Conservation (phyloP, 208 protist genomes). For the Leishmania amazonensis region DNA sequence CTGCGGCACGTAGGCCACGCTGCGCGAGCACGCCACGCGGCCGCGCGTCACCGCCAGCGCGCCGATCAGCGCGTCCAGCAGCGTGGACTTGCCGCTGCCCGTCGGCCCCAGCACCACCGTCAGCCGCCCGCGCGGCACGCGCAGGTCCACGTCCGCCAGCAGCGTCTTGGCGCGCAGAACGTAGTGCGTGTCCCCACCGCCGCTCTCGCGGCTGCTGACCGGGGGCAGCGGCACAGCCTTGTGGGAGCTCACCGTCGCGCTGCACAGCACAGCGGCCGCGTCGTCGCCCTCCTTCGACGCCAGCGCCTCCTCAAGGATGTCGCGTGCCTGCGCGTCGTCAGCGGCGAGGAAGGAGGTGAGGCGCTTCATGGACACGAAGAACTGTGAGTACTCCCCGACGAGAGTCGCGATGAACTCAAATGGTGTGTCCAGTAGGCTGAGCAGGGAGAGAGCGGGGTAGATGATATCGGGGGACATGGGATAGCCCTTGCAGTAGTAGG, state of each 20-base stretch:
- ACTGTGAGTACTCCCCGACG: constrained; percentile 60
- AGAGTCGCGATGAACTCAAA: constrained; percentile 83
- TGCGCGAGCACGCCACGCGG: constrained; percentile 18
- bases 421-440: constrained; percentile 34
- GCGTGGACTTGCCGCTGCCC: constrained; percentile 56
- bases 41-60: constrained; percentile 43
- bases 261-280: constrained; percentile 37
- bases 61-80: constrained; percentile 55
- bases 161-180: constrained; percentile 30
- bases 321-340: constrained; percentile 30
- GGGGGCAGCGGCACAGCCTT: constrained; percentile 48
- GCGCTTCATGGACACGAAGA: constrained; percentile 77
- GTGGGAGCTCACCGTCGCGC: constrained; percentile 52
- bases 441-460: constrained; percentile 37
- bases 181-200: constrained; percentile 18
- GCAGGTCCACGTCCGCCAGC: constrained; percentile 31
- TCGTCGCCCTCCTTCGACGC: constrained; percentile 3
- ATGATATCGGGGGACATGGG: constrained; percentile 75
- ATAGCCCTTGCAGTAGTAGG: constrained; percentile 52
- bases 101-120: constrained; percentile 57
- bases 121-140: constrained; percentile 32
- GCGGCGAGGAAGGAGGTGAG: constrained; percentile 71
- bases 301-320: constrained; percentile 28
- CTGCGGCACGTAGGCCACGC: constrained; percentile 90
- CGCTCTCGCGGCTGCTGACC: background rate